Evolutionary conservation across 257 asterid genomes (phyloP), one percentile per base, ranked within the genome.

Genomic region (Sherardia arvensis): DNA sequence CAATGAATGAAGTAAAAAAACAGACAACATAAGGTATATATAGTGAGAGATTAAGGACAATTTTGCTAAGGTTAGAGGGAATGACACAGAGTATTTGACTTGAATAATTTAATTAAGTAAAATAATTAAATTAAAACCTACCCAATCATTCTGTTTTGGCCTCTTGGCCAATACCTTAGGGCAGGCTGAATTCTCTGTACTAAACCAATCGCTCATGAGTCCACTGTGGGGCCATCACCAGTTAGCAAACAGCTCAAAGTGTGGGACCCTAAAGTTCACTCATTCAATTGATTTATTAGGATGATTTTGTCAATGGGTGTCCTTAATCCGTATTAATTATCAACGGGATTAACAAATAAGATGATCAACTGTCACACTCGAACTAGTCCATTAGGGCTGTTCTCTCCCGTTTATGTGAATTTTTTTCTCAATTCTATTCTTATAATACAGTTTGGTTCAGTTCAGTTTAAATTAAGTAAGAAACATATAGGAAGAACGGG

Each of bases 211-310:
- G 53, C 76, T 59, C 76, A 74, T 69, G 71, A 72, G 91, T 79
- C 81, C 71, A 76, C 59, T 58, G 81, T 73, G 77, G 86, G 91
- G 72, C 80, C 77, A 69, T 53, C 61, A 75, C 69, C 86, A 85
- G 81, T 82, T 81, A 79, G 76, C 68, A 62, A 59, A 86, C 96
- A 88, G 66, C 95, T 81, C 83, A 82, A 57, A 8, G 66, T 64
- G 58, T 21, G 71, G 70, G 57, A 0, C 58, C 76, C 71, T 70
- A 71, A 69, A 73, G 70, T 76, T 74, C 84, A 80, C 75, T 84
- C 79, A 76, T 69, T 71, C 47, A 72, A 71, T 25, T 72, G 32
- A 53, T 29, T 78, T 61, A 30, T 72, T 72, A 33, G 11, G 26
- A 32, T 20, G 33, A 48, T 33, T 45, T 66, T 48, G 55, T 67